These are phyloP conservation scores for Arabidopsis thaliana DNA, from an alignment of 345 rosid species.

Conservation along the genomic window DNA sequence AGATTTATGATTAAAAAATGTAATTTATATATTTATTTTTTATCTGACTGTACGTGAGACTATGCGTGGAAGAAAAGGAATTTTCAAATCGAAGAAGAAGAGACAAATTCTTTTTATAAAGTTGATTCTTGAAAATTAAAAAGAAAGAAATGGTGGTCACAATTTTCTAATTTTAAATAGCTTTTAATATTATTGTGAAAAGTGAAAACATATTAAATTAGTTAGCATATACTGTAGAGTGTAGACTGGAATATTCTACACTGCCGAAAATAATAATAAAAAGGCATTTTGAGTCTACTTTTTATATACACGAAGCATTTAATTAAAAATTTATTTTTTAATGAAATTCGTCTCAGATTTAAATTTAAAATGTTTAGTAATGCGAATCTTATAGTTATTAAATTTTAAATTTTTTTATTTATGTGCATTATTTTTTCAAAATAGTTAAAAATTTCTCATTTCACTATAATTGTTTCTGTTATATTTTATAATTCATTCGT, in stretches of 20 bases:
- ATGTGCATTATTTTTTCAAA: too few species aligned
- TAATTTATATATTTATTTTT: neutral
- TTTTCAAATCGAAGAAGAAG: conserved; percentile 40
- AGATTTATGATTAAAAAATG: conserved; percentile 16
- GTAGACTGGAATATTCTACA: conserved; percentile 36
- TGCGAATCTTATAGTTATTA: too few species aligned
- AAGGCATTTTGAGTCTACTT: too few species aligned
- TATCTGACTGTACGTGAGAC: conserved; percentile 25
- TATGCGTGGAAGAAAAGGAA: conserved; percentile 34
- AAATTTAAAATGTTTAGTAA: too few species aligned
- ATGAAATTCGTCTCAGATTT: too few species aligned
- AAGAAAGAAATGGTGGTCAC: conserved; percentile 22
- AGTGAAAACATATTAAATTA: conserved; percentile 11
- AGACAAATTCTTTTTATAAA: conserved; percentile 37
- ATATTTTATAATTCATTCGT: too few species aligned
- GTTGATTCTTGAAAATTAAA: neutral
- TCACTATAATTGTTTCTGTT: too few species aligned
- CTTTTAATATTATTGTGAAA: neutral
- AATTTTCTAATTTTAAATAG: neutral
- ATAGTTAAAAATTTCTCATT: too few species aligned
- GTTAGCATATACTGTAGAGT: conserved; percentile 33
- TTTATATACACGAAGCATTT: too few species aligned
- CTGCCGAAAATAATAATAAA: neutral
- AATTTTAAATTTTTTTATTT: too few species aligned
- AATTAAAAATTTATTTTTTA: too few species aligned